Evolutionary conservation across 108 stramenopile genomes (phyloP).

Genomic region (Cylindrotheca closterium): DNA sequence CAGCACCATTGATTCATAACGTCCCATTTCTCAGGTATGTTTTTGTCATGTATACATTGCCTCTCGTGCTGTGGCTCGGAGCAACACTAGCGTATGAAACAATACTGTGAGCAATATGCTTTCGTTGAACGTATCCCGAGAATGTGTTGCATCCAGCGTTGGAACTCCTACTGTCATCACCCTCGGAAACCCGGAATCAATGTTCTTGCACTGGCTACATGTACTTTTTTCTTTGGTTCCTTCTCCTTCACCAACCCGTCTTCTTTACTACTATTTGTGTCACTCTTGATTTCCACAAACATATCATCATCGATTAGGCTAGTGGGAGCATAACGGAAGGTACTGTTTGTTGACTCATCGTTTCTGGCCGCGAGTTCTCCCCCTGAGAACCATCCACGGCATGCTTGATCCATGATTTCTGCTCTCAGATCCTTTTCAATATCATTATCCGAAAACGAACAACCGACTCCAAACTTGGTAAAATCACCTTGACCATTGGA

Average conservation of each 20-base stretch:
- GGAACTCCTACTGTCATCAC: no score
- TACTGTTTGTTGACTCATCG: background rate
- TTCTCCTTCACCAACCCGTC: background rate
- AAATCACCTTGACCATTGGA: constrained; percentile 40
- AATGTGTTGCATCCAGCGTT: no score
- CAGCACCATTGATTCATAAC: no score
- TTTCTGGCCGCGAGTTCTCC: constrained; percentile 39
- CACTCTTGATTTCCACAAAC: constrained; percentile 25
- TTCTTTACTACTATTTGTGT: background rate
- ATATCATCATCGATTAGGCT: constrained; percentile 33
- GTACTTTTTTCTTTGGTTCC: background rate
- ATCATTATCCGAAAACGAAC: constrained; percentile 76
- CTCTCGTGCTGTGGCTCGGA: no score
- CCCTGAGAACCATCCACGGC: constrained; percentile 80
- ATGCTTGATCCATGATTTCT: constrained; percentile 85
- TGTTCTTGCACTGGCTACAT: background rate
- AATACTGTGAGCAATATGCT: no score
- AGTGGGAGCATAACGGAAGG: background rate
- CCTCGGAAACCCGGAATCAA: background rate
- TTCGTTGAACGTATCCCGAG: no score
- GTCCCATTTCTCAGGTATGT: no score
- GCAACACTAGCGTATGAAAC: no score
- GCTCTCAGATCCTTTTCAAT: constrained; percentile 48
- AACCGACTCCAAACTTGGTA: constrained; percentile 86
- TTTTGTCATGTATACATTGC: no score